Evolutionary conservation across 2,329 filamentous ascomycete genomes (phyloP).

Genomic region (Hawksworthiomyces lignivorus): DNA sequence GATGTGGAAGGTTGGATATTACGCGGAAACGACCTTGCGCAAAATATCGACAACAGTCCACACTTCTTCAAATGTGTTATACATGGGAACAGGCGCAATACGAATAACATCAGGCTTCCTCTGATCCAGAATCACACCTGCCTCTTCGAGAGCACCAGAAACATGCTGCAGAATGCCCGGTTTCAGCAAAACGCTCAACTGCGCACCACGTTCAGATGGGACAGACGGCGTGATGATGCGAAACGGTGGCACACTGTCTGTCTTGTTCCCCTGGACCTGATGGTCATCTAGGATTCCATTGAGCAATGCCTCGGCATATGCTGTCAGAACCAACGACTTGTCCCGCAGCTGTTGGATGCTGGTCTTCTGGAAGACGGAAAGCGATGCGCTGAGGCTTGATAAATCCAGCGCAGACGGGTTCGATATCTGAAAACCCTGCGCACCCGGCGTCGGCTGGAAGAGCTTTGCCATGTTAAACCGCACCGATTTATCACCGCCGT

Average conservation of each 20-base stretch:
- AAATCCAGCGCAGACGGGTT: slow-evolving; percentile 77
- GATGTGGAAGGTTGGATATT: too few relatives aligned
- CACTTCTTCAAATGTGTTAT: slow-evolving; percentile 72
- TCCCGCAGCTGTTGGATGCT: slow-evolving; percentile 59
- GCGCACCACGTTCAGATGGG: slow-evolving; percentile 63
- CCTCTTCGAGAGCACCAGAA: slow-evolving; percentile 53
- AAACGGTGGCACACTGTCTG: slow-evolving; percentile 36
- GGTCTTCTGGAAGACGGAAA: slow-evolving; percentile 68
- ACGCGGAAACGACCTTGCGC: too few relatives aligned
- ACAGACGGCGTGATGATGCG: slow-evolving; percentile 62
- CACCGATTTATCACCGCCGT: slow-evolving; percentile 69
- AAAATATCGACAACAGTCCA: slow-evolving; percentile 21
- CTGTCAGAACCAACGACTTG: slow-evolving; percentile 67
- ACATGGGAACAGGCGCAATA: slow-evolving; percentile 75
- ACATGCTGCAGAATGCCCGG: slow-evolving; percentile 65
- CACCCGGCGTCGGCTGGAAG: slow-evolving; percentile 71
- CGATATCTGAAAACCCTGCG: slow-evolving; percentile 74
- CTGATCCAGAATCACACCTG: slow-evolving; percentile 73
- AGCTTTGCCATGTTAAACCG: slow-evolving; percentile 78
- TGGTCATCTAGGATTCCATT: slow-evolving; percentile 29
- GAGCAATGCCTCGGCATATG: slow-evolving; percentile 66
- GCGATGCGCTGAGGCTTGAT: slow-evolving; percentile 62
- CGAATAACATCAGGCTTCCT: slow-evolving; percentile 78
- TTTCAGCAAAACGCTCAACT: slow-evolving; percentile 65
- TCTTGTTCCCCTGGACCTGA: too few relatives aligned